Conservation (phyloP, 192 early-diverging fungal genomes). For the Jimgerdemannia lactiflua region DNA sequence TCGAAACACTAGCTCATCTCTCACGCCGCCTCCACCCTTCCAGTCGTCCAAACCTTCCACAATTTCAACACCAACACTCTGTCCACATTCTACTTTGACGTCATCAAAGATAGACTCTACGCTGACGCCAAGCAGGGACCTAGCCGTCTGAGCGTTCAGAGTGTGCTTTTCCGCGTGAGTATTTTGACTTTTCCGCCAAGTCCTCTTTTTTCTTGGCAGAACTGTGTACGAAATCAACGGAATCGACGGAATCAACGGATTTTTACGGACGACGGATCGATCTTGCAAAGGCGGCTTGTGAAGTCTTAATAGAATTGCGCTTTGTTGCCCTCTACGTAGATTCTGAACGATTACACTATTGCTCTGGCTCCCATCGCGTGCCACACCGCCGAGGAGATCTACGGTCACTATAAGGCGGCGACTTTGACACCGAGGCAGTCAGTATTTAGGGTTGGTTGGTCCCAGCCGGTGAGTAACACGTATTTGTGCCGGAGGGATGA, state of each 20-base stretch:
- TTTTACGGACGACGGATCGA: too few relatives aligned
- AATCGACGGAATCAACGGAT: too few relatives aligned
- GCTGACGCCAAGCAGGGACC: conserved; percentile 36
- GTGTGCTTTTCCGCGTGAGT: conserved; percentile 58
- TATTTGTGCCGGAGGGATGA: too few relatives aligned
- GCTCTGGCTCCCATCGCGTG: conserved; percentile 63
- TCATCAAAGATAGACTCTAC: conserved; percentile 78
- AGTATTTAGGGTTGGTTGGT: conserved; percentile 63
- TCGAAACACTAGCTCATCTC: too few relatives aligned
- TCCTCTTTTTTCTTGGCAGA: too few relatives aligned
- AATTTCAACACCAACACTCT: conserved; percentile 63
- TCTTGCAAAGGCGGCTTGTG: too few relatives aligned
- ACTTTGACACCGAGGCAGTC: conserved; percentile 33
- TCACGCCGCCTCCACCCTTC: neutral
- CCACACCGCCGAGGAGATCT: conserved; percentile 73
- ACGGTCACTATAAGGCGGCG: conserved; percentile 54
- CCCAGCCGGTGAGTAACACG: conserved; percentile 30
- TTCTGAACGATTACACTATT: conserved; percentile 57
- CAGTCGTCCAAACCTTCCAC: conserved; percentile 61
- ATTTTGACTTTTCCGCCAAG: too few relatives aligned
- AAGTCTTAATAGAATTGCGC: too few relatives aligned
- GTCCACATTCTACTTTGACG: conserved; percentile 80
- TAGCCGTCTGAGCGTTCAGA: conserved; percentile 59
- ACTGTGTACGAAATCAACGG: too few relatives aligned
- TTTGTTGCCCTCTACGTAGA: conserved; percentile 16